phyloP scores from a whole-genome alignment of 345 rosid species.

The Eucalyptus camaldulensis region DNA sequence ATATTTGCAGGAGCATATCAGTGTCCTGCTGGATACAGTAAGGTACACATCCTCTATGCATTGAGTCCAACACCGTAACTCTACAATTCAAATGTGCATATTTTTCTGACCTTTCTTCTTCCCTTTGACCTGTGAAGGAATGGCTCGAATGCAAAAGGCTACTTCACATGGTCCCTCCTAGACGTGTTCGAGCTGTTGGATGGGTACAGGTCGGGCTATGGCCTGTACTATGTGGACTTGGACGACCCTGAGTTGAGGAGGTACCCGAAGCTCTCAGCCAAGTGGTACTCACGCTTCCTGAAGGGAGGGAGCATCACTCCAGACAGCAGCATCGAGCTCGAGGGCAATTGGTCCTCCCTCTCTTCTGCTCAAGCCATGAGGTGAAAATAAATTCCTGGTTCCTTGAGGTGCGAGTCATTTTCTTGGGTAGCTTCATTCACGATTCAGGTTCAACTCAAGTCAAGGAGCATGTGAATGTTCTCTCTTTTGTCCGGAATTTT shows the following conservation, averaged over 20 bases:
- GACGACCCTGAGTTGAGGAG: conserved; percentile 1
- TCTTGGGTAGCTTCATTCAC: neutral
- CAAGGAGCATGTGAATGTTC: neutral
- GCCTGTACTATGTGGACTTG: conserved; percentile 5
- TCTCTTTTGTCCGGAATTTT: neutral
- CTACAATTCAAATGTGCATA: neutral
- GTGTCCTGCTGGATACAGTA: neutral
- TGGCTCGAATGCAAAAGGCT: conserved; percentile 4
- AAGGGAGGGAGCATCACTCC: neutral
- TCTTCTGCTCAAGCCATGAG: neutral
- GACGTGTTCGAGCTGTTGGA: conserved; percentile 4
- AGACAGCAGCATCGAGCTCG: neutral
- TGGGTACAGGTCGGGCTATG: neutral
- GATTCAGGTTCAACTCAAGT: neutral
- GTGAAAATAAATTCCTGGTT: neutral
- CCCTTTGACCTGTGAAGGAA: neutral
- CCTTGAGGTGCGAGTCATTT: neutral
- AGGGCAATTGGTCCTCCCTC: neutral
- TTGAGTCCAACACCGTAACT: neutral
- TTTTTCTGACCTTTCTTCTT: neutral
- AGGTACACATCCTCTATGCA: neutral
- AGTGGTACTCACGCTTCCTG: conserved; percentile 4
- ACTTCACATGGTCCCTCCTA: conserved; percentile 5
- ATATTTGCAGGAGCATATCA: neutral
- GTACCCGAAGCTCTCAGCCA: conserved; percentile 2